phyloP scores from a whole-genome alignment of 2,329 filamentous ascomycete genomes.

The Coniochaeta ligniaria region DNA sequence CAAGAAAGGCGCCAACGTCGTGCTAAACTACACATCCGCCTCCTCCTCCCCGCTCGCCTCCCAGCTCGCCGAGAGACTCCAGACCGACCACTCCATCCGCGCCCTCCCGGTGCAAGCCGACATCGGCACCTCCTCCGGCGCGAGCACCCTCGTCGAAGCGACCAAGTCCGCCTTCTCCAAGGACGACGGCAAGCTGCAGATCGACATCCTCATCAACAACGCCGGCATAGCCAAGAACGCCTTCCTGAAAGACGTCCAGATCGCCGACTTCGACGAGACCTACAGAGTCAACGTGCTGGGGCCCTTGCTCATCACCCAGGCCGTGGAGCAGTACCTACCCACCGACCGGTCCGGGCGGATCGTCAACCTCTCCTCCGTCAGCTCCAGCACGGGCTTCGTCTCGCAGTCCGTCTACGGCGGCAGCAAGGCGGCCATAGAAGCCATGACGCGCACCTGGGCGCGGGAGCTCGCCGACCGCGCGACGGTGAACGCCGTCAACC shows the following conservation, averaged over 20 bases:
- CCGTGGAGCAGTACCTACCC: constrained; percentile 62
- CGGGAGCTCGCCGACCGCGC: constrained; percentile 45
- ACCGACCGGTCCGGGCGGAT: constrained; percentile 54
- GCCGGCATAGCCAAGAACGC: constrained; percentile 67
- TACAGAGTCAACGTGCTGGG: constrained; percentile 80
- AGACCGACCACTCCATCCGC: constrained; percentile 48
- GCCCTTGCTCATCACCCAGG: constrained; percentile 71
- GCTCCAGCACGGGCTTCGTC: constrained; percentile 44
- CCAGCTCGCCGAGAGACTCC: constrained; percentile 57
- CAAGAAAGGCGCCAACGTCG: constrained; percentile 59
- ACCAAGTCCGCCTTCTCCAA: constrained; percentile 51
- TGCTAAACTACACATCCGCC: constrained; percentile 60
- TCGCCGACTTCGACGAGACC: constrained; percentile 60
- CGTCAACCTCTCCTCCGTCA: constrained; percentile 49
- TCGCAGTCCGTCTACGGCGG: constrained; percentile 51
- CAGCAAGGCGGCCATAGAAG: constrained; percentile 51
- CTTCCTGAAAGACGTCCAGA: constrained; percentile 52
- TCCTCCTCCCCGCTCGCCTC: constrained; percentile 35
- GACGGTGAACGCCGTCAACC: constrained; percentile 52
- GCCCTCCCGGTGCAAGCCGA: constrained; percentile 64
- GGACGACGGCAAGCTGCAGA: constrained; percentile 41
- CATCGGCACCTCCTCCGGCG: constrained; percentile 55
- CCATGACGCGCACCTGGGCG: constrained; percentile 53
- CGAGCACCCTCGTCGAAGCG: constrained; percentile 49
- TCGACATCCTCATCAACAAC: constrained; percentile 86